Conservation (phyloP, 768 basidiomycete species). For the Termitomyces sp. region DNA sequence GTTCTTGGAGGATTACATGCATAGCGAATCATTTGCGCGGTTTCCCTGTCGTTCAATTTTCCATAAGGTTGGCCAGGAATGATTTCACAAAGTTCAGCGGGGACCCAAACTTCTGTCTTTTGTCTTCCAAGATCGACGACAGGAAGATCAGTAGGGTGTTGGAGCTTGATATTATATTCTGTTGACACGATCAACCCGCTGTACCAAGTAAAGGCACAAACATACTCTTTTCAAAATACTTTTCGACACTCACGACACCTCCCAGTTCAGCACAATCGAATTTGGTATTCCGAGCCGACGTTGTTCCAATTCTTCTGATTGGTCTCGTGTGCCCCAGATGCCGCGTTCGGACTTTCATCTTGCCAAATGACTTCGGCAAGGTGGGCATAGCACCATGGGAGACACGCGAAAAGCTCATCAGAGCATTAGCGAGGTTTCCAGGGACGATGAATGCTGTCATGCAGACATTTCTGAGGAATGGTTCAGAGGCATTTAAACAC, state of each 20-base stretch:
- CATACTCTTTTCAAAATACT: slow-evolving; percentile 61
- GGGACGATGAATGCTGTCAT: slow-evolving; percentile 52
- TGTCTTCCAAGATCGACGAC: slow-evolving; percentile 40
- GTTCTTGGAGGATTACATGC: slow-evolving; percentile 59
- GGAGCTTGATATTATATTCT: slow-evolving; percentile 55
- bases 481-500: not conserved
- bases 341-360: slow-evolving; percentile 51
- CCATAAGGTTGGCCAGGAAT: slow-evolving; percentile 52
- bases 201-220: not conserved
- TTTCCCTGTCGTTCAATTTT: slow-evolving; percentile 55
- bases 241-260: slow-evolving; percentile 49
- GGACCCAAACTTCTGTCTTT: slow-evolving; percentile 35
- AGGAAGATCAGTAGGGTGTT: slow-evolving; percentile 40
- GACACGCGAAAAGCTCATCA: slow-evolving; percentile 38
- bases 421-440: slow-evolving; percentile 57
- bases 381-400: slow-evolving; percentile 39
- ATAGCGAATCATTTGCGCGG: slow-evolving; percentile 60
- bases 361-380: slow-evolving; percentile 41
- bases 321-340: slow-evolving; percentile 56
- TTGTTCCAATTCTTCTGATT: slow-evolving; percentile 29
- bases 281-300: slow-evolving; percentile 30
- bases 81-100: slow-evolving; percentile 70
- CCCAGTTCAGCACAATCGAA: slow-evolving; percentile 51
- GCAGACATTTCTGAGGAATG: slow-evolving; percentile 37
- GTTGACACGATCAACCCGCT: not conserved